Percentiles rank a stretch among this genome's conserved stretches.
Evolutionary conservation across 176 grass and related monocot species (phyloP).

Genomic region (Cocos nucifera): DNA sequence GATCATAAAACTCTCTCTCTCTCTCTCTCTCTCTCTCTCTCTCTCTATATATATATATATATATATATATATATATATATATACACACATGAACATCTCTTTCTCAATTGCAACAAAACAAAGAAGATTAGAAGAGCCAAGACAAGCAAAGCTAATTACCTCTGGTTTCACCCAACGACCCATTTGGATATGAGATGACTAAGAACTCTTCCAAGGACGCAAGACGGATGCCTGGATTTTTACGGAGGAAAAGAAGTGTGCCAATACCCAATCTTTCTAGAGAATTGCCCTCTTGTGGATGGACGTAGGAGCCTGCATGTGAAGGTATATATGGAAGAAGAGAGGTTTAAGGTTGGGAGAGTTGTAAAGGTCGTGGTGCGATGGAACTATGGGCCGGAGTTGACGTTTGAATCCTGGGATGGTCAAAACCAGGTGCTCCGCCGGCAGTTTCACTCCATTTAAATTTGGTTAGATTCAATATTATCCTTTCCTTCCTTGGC

Average conservation of each 20-base stretch:
- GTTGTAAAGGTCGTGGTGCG: too few relatives aligned
- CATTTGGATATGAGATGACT: slow-evolving; percentile 19
- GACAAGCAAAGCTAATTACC: slow-evolving; percentile 2
- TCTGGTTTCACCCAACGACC: slow-evolving; percentile 37
- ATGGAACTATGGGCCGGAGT: neutral
- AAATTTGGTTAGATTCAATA: too few relatives aligned
- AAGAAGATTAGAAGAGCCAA: neutral
- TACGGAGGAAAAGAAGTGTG: too few relatives aligned
- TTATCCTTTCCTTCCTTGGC: too few relatives aligned
- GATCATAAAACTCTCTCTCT: neutral
- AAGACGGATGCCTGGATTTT: too few relatives aligned
- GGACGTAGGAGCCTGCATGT: neutral
- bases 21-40: too few relatives aligned
- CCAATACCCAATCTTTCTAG: too few relatives aligned
- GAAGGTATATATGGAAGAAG: slow-evolving; percentile 4
- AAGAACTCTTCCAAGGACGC: neutral
- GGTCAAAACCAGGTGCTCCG: slow-evolving; percentile 35
- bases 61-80: too few relatives aligned
- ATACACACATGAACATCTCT: neutral
- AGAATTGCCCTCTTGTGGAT: neutral
- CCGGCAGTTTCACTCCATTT: slow-evolving; percentile 34
- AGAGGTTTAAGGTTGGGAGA: neutral
- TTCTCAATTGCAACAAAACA: too few relatives aligned
- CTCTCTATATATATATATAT: too few relatives aligned
- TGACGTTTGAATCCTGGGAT: neutral